Percentiles rank a stretch among this genome's conserved stretches.
These are phyloP conservation scores for Sporothrix protearum DNA, from an alignment of 2,329 filamentous ascomycete genomes.

Conservation along the genomic window DNA sequence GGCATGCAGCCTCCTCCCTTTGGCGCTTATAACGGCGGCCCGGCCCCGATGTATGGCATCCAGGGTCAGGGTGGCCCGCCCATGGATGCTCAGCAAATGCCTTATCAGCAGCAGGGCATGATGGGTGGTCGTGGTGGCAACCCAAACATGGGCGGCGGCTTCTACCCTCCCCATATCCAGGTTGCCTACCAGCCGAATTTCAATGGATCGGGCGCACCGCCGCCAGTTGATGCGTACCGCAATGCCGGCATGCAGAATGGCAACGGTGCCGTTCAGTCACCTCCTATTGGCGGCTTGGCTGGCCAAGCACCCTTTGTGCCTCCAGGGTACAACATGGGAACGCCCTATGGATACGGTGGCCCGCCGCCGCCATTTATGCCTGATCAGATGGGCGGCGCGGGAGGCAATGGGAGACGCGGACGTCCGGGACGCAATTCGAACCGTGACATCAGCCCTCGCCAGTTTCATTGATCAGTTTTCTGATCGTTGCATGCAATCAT, in stretches of 20 bases:
- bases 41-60: conserved; percentile 23
- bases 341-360: conserved; percentile 44
- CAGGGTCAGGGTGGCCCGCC: conserved; percentile 32
- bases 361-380: conserved; percentile 53
- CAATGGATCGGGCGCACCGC: conserved; percentile 42
- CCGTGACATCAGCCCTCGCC: conserved; percentile 27
- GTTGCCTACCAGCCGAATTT: conserved; percentile 51
- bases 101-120: conserved; percentile 59
- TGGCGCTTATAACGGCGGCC: conserved; percentile 18
- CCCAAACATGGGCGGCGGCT: conserved; percentile 43
- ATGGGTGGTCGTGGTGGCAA: conserved; percentile 51
- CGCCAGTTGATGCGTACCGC: conserved; percentile 52
- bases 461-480: conserved; percentile 18
- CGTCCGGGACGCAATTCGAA: conserved; percentile 47
- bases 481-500: not conserved
- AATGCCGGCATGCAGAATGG: conserved; percentile 50
- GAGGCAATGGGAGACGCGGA: conserved; percentile 55
- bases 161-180: conserved; percentile 54
- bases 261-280: conserved; percentile 46
- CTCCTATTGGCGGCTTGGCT: conserved; percentile 35
- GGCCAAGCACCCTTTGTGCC: conserved; percentile 41
- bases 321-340: conserved; percentile 48
- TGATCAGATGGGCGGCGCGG: conserved; percentile 53
- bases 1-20: conserved; percentile 24
- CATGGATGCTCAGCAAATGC: conserved; percentile 42